These are phyloP conservation scores for Nemania sp. DNA, from an alignment of 2,329 filamentous ascomycete genomes.

Conservation along the genomic window DNA sequence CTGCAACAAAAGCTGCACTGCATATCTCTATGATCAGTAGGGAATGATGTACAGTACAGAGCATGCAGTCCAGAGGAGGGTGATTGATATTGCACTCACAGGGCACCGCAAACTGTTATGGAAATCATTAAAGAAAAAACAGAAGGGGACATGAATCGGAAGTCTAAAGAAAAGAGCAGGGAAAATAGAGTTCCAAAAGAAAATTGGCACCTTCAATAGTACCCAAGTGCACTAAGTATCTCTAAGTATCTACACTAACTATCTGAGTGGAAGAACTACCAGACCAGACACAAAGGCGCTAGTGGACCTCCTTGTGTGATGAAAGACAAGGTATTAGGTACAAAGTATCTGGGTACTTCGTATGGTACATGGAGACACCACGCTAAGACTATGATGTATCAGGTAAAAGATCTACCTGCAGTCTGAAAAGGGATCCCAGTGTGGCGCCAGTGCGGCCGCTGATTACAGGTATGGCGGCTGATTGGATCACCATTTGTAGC, in stretches of 20 bases:
- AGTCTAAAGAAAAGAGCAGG: slow-evolving; percentile 21
- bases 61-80: background rate
- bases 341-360: background rate
- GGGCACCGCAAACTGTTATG: slow-evolving; percentile 1
- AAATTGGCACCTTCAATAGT: slow-evolving; percentile 22
- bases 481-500: background rate
- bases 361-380: background rate
- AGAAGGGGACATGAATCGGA: background rate
- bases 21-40: too few species aligned
- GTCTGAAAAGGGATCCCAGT: background rate
- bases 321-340: too few species aligned
- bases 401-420: background rate
- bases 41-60: slow-evolving; percentile 1
- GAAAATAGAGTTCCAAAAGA: slow-evolving; percentile 25
- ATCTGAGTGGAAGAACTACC: too few species aligned
- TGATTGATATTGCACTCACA: too few species aligned
- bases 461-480: background rate
- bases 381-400: background rate
- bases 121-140: slow-evolving; percentile 2
- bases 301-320: too few species aligned
- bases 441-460: background rate
- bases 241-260: background rate
- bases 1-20: too few species aligned
- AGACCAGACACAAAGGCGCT: too few species aligned
- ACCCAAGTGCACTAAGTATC: background rate